phyloP scores from a whole-genome alignment of 768 basidiomycete species.

The Podaxis sp. region DNA sequence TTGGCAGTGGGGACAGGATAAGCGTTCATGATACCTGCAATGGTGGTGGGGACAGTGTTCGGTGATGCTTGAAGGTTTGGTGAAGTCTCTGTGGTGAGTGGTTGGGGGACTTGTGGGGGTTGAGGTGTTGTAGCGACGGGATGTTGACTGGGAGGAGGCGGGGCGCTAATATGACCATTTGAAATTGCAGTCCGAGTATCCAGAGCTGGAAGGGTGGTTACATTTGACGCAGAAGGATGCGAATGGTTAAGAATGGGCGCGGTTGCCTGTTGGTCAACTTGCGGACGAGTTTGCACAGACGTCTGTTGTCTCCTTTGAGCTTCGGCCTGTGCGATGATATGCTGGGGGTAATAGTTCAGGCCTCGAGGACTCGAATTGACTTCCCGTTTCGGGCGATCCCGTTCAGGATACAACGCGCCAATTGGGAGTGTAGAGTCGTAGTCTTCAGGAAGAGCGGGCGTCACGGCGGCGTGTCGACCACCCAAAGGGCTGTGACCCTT shows the following conservation, averaged over 20 bases:
- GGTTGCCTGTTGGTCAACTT: constrained; percentile 21
- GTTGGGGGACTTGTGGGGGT: background rate
- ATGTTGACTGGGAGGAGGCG: background rate
- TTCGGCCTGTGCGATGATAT: constrained; percentile 43
- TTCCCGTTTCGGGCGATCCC: constrained; percentile 33
- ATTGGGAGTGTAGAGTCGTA: constrained; percentile 51
- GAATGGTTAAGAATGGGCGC: constrained; percentile 23
- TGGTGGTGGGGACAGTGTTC: constrained; percentile 12
- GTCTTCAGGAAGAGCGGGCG: constrained; percentile 78
- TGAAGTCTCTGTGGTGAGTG: background rate
- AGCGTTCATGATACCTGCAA: constrained; percentile 70
- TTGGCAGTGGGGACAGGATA: constrained; percentile 40
- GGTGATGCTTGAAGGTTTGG: background rate
- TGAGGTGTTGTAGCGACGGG: background rate
- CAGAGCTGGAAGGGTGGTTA: background rate
- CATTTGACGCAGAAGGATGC: background rate
- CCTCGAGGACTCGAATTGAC: constrained; percentile 30
- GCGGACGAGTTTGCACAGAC: constrained; percentile 11
- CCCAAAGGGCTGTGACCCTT: constrained; percentile 58
- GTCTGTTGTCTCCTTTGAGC: constrained; percentile 31
- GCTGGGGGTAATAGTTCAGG: constrained; percentile 48
- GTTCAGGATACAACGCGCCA: constrained; percentile 44
- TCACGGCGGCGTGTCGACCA: constrained; percentile 80
- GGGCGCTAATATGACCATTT: constrained; percentile 1
- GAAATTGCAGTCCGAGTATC: background rate